Conservation (phyloP, 176 grass and related monocot species). For the Saccharum officinarum region DNA sequence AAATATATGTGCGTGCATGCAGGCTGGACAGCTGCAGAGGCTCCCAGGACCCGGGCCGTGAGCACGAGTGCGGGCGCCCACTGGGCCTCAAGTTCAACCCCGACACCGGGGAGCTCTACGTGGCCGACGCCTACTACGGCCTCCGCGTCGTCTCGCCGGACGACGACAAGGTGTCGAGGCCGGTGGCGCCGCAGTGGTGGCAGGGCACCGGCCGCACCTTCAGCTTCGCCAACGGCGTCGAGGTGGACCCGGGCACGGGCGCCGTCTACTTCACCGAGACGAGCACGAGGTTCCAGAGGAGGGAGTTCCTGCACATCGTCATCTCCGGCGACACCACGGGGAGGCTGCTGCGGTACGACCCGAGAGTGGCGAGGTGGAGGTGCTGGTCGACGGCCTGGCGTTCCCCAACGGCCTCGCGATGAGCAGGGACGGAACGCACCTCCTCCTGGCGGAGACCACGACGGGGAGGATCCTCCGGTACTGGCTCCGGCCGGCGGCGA, state of each 20-base stretch:
- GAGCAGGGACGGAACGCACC: constrained; percentile 48
- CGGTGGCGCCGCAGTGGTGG: constrained; percentile 13
- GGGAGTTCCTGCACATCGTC: constrained; percentile 59
- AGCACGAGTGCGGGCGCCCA: constrained; percentile 81
- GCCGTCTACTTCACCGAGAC: constrained; percentile 78
- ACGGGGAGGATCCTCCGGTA: constrained; percentile 53
- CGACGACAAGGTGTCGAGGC: background rate
- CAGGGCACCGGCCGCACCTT: background rate
- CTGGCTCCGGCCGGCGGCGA: constrained; percentile 26
- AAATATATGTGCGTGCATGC: background rate
- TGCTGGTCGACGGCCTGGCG: constrained; percentile 46
- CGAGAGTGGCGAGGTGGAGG: constrained; percentile 19
- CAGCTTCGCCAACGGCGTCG: constrained; percentile 65
- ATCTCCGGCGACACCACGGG: constrained; percentile 61
- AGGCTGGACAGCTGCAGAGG: constrained; percentile 70
- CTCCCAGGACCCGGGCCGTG: constrained; percentile 43
- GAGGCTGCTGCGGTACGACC: constrained; percentile 63
- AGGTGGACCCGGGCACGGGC: constrained; percentile 53
- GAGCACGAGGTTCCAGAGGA: constrained; percentile 55
- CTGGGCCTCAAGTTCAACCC: constrained; percentile 57
- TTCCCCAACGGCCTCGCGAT: constrained; percentile 70
- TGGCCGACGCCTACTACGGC: constrained; percentile 60
- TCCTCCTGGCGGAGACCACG: constrained; percentile 63
- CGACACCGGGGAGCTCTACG: background rate
- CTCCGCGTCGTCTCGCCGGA: constrained; percentile 31